phyloP scores from a whole-genome alignment of 192 early-diverging fungal species.

The Rhizophagus prolifer region DNA sequence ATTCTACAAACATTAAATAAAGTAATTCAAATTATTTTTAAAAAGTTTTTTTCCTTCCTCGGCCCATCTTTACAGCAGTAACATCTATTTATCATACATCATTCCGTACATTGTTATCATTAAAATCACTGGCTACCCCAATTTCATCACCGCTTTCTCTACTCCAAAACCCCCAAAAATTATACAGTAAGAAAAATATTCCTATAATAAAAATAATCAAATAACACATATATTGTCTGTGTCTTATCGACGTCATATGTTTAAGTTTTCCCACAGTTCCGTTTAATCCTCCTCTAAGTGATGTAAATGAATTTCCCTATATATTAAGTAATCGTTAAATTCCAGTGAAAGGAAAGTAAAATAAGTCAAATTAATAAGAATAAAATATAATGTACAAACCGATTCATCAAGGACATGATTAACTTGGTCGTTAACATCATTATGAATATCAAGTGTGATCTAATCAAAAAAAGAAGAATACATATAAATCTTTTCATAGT shows the following conservation, averaged over 20 bases:
- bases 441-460: slow-evolving; percentile 50
- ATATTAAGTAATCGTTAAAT: neutral
- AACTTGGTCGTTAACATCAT: slow-evolving; percentile 44
- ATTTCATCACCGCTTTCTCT: neutral
- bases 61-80: too few species aligned
- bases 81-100: neutral
- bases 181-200: slow-evolving; percentile 15
- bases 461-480: slow-evolving; percentile 1
- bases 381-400: slow-evolving; percentile 28
- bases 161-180: neutral
- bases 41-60: neutral
- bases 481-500: too few species aligned
- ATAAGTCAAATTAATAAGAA: neutral
- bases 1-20: too few species aligned
- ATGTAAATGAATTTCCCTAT: slow-evolving; percentile 9
- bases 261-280: neutral
- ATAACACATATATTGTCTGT: slow-evolving; percentile 9
- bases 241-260: slow-evolving; percentile 21
- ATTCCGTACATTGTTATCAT: neutral
- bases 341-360: neutral
- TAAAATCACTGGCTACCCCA: neutral
- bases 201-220: neutral
- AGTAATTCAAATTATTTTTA: too few species aligned
- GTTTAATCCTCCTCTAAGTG: neutral
- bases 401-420: slow-evolving; percentile 39